Evolutionary conservation across 2,329 filamentous ascomycete species (phyloP), one percentile per base, ranked within the genome.

Genomic region (Cryphonectria parasitica): DNA sequence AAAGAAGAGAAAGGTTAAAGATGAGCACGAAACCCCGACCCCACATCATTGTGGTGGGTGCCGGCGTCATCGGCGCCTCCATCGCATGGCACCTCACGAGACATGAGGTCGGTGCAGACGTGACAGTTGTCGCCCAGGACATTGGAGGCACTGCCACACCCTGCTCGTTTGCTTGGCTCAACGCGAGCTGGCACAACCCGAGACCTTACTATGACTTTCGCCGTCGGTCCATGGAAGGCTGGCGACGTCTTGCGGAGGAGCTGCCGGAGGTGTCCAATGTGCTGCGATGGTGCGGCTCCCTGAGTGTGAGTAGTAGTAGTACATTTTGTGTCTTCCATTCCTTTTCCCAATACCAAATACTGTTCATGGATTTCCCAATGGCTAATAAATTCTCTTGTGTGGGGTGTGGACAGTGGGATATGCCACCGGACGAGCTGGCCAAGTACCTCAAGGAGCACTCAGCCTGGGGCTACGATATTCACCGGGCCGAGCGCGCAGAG

Each of bases 111-210:
- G 65, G 74, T 15, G 72, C 75, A 22, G 69, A 74, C 22, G 76
- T 79, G 25, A 78, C 77, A 1, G 66, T 79, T n/a, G 70, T 79
- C 39, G 77, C 77, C 6, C 54, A 75, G 41, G 70, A 77, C 1
- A 22, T 77, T 2, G 77, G 77, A 69, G 77, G 77, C 68, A 75
- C 73, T 10, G 77, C 77, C 22, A 79, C 77, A 22, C 77, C 77
- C 36, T 75, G 76, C 72, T 79, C 77, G 8, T 79, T 79, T 70
- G 73, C 77, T 49, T 79, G 78, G 77, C 75, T 79, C 68, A 79
- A 79, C 52, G 78, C 78, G 45, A 75, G 75, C 63, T 74, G 73
- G 54, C 67, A 68, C 63, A 76, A 79, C 64, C 72, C 75, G 1
- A 74, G 71, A 45, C 72, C 73, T 63, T 79, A 79, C 73, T 78